Conservation (phyloP, 2,329 filamentous ascomycete genomes). For the Didymella sp. region DNA sequence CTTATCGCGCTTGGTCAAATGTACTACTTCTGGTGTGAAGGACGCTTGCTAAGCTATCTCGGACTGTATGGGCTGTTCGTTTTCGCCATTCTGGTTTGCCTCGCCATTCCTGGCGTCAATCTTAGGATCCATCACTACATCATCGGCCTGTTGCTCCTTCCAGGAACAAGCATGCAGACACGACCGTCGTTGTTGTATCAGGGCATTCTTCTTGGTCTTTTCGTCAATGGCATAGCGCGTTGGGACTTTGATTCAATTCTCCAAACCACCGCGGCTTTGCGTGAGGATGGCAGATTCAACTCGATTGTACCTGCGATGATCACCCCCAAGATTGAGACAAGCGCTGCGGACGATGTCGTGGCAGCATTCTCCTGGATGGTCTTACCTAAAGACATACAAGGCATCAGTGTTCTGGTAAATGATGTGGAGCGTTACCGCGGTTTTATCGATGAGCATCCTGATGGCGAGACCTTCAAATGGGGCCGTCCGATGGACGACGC, state of each 20-base stretch:
- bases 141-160: slow-evolving; percentile 44
- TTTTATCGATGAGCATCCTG: slow-evolving; percentile 32
- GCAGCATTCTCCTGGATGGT: slow-evolving; percentile 64
- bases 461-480: slow-evolving; percentile 33
- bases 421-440: slow-evolving; percentile 72
- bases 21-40: slow-evolving; percentile 87
- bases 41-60: slow-evolving; percentile 77
- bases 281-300: slow-evolving; percentile 59
- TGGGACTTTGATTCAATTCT: slow-evolving; percentile 66
- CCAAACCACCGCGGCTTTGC: slow-evolving; percentile 78
- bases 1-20: slow-evolving; percentile 75
- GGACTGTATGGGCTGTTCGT: slow-evolving; percentile 76
- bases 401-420: slow-evolving; percentile 80
- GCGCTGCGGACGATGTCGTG: slow-evolving; percentile 56
- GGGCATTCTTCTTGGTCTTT: slow-evolving; percentile 46
- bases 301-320: slow-evolving; percentile 63
- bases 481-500: slow-evolving; percentile 50
- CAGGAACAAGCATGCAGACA: slow-evolving; percentile 48
- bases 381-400: slow-evolving; percentile 63
- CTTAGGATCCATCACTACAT: slow-evolving; percentile 82
- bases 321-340: slow-evolving; percentile 22
- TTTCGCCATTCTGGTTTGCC: slow-evolving; percentile 68
- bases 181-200: slow-evolving; percentile 46
- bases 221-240: slow-evolving; percentile 47
- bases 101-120: slow-evolving; percentile 75